Evolutionary conservation across 176 grass and related monocot genomes (phyloP), one percentile per base, ranked within the genome.

Genomic region (Rhynchospora tenuis): DNA sequence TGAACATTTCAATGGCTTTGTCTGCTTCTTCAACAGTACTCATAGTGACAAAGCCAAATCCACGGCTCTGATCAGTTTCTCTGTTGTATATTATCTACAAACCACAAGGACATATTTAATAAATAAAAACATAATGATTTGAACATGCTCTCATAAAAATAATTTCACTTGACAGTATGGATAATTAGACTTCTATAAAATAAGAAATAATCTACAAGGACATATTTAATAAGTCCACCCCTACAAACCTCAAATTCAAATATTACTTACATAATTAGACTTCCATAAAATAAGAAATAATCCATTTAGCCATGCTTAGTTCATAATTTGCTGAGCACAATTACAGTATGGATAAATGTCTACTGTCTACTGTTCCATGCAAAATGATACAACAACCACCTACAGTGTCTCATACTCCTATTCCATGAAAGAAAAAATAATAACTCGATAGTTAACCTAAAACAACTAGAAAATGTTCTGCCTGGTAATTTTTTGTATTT

Each of bases 11-110:
- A 55, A 93, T 88, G 59, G 94, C 94, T 80, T 90, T 97, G 20
- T 97, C 94, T 26, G 94, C 94, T 83, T 97, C 91, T 85, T 97
- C 94, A 42, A 93, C 60, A 28, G 94, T 97, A 47, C 91, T 88
- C 91, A 97, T 93, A 11, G 91, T 93, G 64, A 97, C 72, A 83
- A 97, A 97, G 27, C 94, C 94, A 72, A 97, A 97, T 52, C 94
- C 94, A 64, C 94, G 91, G 71, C 94, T 97, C 70, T 54, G 85
- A 59, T 93, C 91, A 0, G 91, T 97, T 54, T 89, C 91, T 59
- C 94, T 91, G 86, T 93, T 93, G 65, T 97, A 97, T 54, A 97
- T 91, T 58, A 97, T 88, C 94, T 97, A 83, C 15, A 74, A 31
- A 86, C 2, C 7, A 11, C 59, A 59, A 23, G 20, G 45, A 17